Evolutionary conservation across 352 stramenopile genomes (phyloP).

Genomic region (Phytophthora capsici): DNA sequence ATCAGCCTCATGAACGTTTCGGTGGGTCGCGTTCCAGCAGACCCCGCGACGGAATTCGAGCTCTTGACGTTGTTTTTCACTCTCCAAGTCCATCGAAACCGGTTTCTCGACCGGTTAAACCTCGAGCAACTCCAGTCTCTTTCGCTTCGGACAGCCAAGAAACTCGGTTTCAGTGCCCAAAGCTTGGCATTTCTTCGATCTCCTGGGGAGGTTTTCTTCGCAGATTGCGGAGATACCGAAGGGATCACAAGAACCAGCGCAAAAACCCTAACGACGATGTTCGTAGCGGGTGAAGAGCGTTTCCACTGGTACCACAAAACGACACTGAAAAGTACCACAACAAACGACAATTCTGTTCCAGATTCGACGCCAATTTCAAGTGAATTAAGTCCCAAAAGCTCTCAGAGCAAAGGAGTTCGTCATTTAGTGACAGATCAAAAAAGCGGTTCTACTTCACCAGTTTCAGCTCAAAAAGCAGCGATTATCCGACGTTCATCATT

Average conservation of each 20-base stretch:
- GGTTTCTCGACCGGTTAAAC: conserved; percentile 25
- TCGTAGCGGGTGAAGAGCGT: conserved; percentile 57
- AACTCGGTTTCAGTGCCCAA: conserved; percentile 44
- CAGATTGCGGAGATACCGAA: conserved; percentile 51
- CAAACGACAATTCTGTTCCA: background rate
- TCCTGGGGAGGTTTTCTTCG: conserved; percentile 43
- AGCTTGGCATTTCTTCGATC: conserved; percentile 36
- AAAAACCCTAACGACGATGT: conserved; percentile 41
- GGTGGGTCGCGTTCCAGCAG: conserved; percentile 14
- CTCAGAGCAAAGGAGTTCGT: conserved; percentile 14
- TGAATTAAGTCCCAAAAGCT: conserved; percentile 6
- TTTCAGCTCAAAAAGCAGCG: conserved; percentile 17
- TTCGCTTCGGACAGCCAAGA: conserved; percentile 34
- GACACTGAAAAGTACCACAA: conserved; percentile 27
- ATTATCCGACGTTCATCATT: conserved; percentile 34
- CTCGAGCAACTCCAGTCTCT: conserved; percentile 25
- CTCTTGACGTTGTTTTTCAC: conserved; percentile 47
- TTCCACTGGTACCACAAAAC: conserved; percentile 72
- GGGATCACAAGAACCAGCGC: conserved; percentile 45
- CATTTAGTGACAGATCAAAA: conserved; percentile 5
- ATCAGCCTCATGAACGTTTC: conserved; percentile 58
- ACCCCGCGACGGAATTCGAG: conserved; percentile 46
- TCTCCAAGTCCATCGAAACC: conserved; percentile 48
- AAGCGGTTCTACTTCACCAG: background rate
- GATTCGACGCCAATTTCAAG: background rate